Evolutionary conservation across 306 rosid genomes (phyloP), one percentile per base, ranked within the genome.

Genomic region (Fragaria vesca): DNA sequence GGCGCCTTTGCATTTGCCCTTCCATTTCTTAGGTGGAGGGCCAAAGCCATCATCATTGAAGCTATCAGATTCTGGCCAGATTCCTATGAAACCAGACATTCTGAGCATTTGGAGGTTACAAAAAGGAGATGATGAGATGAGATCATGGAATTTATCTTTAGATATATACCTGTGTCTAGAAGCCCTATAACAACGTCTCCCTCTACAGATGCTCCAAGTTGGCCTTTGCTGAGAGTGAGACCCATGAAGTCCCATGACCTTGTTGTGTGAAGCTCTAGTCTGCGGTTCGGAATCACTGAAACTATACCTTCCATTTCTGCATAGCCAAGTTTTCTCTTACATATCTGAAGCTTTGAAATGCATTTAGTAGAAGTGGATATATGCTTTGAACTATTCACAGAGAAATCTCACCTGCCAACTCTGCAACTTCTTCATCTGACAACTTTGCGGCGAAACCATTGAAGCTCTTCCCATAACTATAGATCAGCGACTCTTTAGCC

Each of bases 191-290:
- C 55, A n/a, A 77, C 73, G 10, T 78, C 72, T 71, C 43, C 82
- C 36, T 69, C 74, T 36, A 26, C 21, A 15, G 80, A 6, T 17
- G 26, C 46, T 46, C 81, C 69, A 47, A 72, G 45, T 65, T 47
- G 26, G 32, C 58, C 62, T 8, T 45, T 34, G 12, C 80, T 38
- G 42, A 38, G 42, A 5, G 42, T 17, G 66, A 82, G 15, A 18
- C 84, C 84, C 69, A 74, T 66, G 75, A 82, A 85, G 61, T 85
- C 83, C 88, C 85, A 85, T 48, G 85, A 85, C 48, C 83, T 81
- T 26, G 85, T 85, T 24, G 84, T 82, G 67, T 85, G 89, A 63
- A 80, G 86, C 78, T 83, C 24, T 21, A 68, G 61, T 58, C n/a
- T 80, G 28, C 50, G 75, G 62, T 86, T 82, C 43, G 82, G 80